Evolutionary conservation across 306 rosid species (phyloP), one percentile per base, ranked within the genome.

Genomic region (Sechiopsis laciniata): DNA sequence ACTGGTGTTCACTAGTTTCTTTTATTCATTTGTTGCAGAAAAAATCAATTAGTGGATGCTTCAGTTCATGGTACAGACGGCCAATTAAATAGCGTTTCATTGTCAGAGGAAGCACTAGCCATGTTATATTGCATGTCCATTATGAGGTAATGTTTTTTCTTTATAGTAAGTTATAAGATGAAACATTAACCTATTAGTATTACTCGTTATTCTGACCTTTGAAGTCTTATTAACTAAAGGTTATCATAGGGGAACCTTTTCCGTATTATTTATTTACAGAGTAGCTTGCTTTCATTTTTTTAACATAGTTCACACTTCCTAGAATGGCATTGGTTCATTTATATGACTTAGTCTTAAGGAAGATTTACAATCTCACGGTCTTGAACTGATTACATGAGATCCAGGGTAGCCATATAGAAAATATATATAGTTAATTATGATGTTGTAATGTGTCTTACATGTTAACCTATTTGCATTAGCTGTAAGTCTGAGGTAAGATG

Each of bases 71-170:
- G 63, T 69, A 65, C 81, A 69, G 84, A 20, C 56, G 88, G 78
- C 45, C 78, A 57, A 37, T 52, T 73, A 4, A 68, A 50, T 54
- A 82, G 69, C 10, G 86, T 61, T 77, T 77, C 79, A 58, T 83
- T 88, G 68, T 88, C 97, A 6, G 99, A 91, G 51, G 91, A 88
- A 78, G 80, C 85, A 79, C 83, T 95, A 26, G 80, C 92, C 20
- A 84, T 88, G 90, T 72, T 95, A 73, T 88, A 95, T 82, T 83
- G 89, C 82, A 87, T 89, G 93, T 83, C 97, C 55, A 83, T 87
- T 74, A 78, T 88, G 82, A 91, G 97, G 97, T 91, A 50, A 50
- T 15, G 15, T 26, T 51, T 46, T 8, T 70, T 48, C 4, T 22
- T 51, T 1, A 52, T 52, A 10, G 59, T 10, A 26, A 70, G 32